Conservation (phyloP, 495 filamentous ascomycete species). For the Aspergillus avenaceus region DNA sequence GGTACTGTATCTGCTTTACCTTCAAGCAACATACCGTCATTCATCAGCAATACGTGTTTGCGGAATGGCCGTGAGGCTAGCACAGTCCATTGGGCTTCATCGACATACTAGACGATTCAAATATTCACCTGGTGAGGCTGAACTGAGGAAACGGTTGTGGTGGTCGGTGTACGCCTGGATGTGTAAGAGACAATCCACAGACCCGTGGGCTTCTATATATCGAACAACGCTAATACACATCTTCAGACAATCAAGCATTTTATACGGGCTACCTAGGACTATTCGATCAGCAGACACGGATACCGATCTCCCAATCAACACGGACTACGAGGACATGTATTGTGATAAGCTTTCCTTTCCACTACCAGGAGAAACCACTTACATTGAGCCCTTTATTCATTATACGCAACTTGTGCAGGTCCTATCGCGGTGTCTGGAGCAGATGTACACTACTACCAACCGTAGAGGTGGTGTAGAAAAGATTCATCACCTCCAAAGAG, state of each 20-base stretch:
- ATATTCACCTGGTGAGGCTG: slow-evolving; percentile 5
- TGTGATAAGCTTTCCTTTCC: background rate
- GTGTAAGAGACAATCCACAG: too few relatives aligned
- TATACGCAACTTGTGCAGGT: background rate
- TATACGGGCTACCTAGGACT: background rate
- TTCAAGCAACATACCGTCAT: slow-evolving; percentile 4
- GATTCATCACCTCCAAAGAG: background rate
- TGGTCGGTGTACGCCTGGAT: slow-evolving; percentile 14
- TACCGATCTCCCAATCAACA: background rate
- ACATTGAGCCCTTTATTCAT: background rate
- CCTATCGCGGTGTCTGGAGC: background rate
- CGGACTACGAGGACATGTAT: background rate
- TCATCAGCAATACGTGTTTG: slow-evolving; percentile 2
- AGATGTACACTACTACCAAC: slow-evolving; percentile 1
- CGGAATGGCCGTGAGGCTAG: slow-evolving; percentile 6
- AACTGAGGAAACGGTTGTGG: slow-evolving; percentile 15
- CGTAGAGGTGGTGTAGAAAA: background rate
- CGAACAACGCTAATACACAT: background rate
- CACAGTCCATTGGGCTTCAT: slow-evolving; percentile 13
- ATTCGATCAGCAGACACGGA: background rate
- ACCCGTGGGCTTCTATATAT: background rate
- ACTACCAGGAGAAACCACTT: background rate
- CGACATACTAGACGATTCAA: slow-evolving; percentile 14
- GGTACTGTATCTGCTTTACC: background rate
- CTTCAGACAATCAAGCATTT: background rate